These are phyloP conservation scores for Ophiostoma piceae DNA, from an alignment of 2,329 filamentous ascomycete species.

Conservation along the genomic window DNA sequence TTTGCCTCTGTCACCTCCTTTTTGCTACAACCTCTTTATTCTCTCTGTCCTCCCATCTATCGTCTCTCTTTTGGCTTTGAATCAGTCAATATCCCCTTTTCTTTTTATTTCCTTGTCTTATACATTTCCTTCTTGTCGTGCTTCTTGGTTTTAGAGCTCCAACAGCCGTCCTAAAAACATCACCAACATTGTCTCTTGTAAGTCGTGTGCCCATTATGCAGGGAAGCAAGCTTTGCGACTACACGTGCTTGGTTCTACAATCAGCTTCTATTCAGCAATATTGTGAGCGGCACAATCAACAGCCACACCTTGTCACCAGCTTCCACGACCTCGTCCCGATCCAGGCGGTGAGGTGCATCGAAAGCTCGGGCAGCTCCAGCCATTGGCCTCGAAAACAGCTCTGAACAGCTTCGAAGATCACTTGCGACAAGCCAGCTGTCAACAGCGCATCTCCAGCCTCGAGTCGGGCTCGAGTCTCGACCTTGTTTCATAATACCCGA, in stretches of 20 bases:
- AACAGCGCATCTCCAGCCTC: not conserved
- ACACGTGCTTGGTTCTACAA: too few species aligned
- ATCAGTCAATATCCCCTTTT: not conserved
- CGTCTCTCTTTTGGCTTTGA: not conserved
- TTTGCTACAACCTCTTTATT: not conserved
- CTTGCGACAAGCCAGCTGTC: not conserved
- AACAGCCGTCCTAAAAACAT: not conserved
- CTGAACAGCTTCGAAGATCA: not conserved
- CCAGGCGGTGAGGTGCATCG: conserved; percentile 19
- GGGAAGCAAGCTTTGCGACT: not conserved
- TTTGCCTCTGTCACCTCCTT: conserved; percentile 8
- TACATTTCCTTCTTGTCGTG: not conserved
- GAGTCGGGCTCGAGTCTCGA: not conserved
- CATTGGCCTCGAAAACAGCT: not conserved
- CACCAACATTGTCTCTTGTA: conserved; percentile 10
- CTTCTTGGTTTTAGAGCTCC: conserved; percentile 5
- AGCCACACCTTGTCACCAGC: not conserved
- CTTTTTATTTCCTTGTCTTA: not conserved
- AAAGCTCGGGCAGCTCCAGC: not conserved
- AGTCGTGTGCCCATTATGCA: conserved; percentile 4
- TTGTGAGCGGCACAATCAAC: not conserved
- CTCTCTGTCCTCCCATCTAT: not conserved
- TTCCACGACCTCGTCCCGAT: not conserved
- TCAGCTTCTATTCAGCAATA: not conserved
- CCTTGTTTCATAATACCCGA: conserved; percentile 3